phyloP scores from a whole-genome alignment of 2,329 filamentous ascomycete species.

The Penicillium sclerotiorum region DNA sequence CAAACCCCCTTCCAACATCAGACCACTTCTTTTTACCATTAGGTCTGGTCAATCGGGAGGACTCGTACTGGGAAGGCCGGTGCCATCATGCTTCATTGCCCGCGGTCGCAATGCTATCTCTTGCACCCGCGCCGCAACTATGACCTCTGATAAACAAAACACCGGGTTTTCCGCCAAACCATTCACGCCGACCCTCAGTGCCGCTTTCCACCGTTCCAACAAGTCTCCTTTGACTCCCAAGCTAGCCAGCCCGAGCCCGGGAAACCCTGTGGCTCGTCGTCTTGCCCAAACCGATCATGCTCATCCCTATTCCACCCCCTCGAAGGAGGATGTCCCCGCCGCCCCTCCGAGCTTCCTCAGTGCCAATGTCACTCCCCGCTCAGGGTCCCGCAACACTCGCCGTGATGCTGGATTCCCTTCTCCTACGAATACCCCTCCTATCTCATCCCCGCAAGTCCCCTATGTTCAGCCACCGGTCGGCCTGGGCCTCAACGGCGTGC shows the following conservation, averaged over 20 bases:
- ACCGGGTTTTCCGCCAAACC: slow-evolving; percentile 56
- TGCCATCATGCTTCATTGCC: slow-evolving; percentile 40
- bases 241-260: slow-evolving; percentile 49
- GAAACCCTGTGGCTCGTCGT: slow-evolving; percentile 36
- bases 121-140: slow-evolving; percentile 45
- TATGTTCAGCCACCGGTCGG: slow-evolving; percentile 31
- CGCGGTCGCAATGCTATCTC: slow-evolving; percentile 50
- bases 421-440: slow-evolving; percentile 56
- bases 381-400: slow-evolving; percentile 71
- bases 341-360: slow-evolving; percentile 61
- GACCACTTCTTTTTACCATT: slow-evolving; percentile 17
- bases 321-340: slow-evolving; percentile 54
- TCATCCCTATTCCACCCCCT: slow-evolving; percentile 36
- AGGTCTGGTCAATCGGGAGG: no score
- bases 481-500: slow-evolving; percentile 22
- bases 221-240: slow-evolving; percentile 63
- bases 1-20: slow-evolving; percentile 12
- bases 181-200: slow-evolving; percentile 69
- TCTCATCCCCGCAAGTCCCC: slow-evolving; percentile 30
- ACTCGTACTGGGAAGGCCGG: no score
- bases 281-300: slow-evolving; percentile 36
- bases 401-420: slow-evolving; percentile 70
- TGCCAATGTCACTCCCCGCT: slow-evolving; percentile 76
- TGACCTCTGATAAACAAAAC: slow-evolving; percentile 57
- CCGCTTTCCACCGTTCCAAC: slow-evolving; percentile 59